Conservation (phyloP, 768 basidiomycete genomes). For the Boletus fagicola region DNA sequence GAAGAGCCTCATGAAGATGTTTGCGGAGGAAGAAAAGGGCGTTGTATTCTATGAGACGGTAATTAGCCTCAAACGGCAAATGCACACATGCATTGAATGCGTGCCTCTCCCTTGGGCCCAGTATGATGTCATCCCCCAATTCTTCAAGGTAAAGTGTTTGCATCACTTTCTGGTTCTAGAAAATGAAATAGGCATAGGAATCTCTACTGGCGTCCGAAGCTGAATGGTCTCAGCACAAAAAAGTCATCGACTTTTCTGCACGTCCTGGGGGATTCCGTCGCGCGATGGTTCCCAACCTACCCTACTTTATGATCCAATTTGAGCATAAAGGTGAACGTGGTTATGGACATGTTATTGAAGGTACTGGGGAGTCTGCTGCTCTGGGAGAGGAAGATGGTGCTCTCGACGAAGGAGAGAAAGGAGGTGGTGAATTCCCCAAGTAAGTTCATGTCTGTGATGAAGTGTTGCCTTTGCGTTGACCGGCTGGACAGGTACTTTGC, state of each 20-base stretch:
- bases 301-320: constrained; percentile 99
- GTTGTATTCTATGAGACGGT: constrained; percentile 96
- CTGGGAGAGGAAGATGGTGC: constrained; percentile 63
- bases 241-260: constrained; percentile 89
- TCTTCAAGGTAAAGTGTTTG: constrained; percentile 68
- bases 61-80: constrained; percentile 79
- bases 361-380: constrained; percentile 61
- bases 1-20: constrained; percentile 97
- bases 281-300: constrained; percentile 93
- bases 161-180: not conserved
- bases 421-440: constrained; percentile 89
- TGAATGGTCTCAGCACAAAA: constrained; percentile 99
- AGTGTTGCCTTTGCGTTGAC: constrained; percentile 4
- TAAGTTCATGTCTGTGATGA: constrained; percentile 34
- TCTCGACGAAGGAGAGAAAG: constrained; percentile 83
- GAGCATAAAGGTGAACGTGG: constrained; percentile 98
- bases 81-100: constrained; percentile 91
- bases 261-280: constrained; percentile 92
- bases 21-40: constrained; percentile 87
- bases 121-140: constrained; percentile 85
- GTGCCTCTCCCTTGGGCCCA: constrained; percentile 88
- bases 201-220: constrained; percentile 89
- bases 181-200: constrained; percentile 53
- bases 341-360: constrained; percentile 98
- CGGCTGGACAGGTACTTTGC: constrained; percentile 77